These are phyloP conservation scores for Neurospora sp. DNA, from an alignment of 2,329 filamentous ascomycete genomes.

Conservation along the genomic window DNA sequence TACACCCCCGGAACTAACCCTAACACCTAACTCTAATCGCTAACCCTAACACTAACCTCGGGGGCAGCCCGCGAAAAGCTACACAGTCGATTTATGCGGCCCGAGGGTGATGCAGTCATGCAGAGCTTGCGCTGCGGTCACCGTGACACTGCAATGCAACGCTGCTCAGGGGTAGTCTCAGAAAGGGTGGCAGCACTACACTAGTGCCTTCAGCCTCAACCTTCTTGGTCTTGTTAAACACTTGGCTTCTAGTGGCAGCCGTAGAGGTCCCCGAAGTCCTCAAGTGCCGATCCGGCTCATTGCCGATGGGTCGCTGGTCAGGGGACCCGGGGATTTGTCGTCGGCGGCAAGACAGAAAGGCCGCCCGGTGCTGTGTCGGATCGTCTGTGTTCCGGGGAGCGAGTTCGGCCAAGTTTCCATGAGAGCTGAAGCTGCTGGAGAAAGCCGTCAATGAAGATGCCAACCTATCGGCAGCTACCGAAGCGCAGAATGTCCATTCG, in stretches of 20 bases:
- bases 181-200: neutral
- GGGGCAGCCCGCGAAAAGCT: too few relatives aligned
- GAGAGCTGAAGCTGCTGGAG: neutral
- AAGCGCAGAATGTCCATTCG: neutral
- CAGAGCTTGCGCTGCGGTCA: neutral
- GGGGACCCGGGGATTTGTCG: neutral
- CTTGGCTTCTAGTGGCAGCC: slow-evolving; percentile 57
- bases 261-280: neutral
- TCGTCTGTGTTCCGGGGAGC: neutral
- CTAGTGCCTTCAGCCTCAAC: slow-evolving; percentile 74
- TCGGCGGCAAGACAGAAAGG: neutral
- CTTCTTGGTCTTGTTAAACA: slow-evolving; percentile 89
- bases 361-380: neutral
- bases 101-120: neutral
- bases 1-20: too few relatives aligned
- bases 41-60: too few relatives aligned
- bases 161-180: neutral
- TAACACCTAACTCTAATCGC: too few relatives aligned
- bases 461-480: neutral
- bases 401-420: neutral
- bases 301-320: neutral
- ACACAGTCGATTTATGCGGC: too few relatives aligned
- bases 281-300: neutral
- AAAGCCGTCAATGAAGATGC: neutral
- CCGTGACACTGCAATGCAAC: neutral